Evolutionary conservation across 1,139 yeast species (phyloP).

Genomic region (Magnusiomyces tetraspermus): DNA sequence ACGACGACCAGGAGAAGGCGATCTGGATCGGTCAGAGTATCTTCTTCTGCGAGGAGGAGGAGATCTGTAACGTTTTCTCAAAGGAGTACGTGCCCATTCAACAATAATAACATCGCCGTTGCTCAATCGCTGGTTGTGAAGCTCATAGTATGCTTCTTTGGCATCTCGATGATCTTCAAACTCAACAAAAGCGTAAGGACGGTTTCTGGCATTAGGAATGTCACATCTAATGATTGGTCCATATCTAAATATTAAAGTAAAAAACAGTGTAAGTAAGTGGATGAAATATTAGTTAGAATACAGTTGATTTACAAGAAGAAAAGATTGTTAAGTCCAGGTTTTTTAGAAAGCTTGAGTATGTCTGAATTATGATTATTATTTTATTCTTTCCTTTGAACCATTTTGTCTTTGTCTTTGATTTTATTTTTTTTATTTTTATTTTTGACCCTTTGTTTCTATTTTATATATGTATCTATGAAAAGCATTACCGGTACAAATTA

Average conservation of each 20-base stretch:
- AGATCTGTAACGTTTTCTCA: slow-evolving; percentile 7
- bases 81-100: slow-evolving; percentile 20
- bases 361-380: too few species aligned
- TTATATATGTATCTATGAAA: neutral
- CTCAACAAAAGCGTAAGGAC: slow-evolving; percentile 64
- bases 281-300: neutral
- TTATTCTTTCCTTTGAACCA: too few species aligned
- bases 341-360: too few species aligned
- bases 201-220: slow-evolving; percentile 60
- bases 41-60: slow-evolving; percentile 5
- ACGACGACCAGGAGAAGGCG: neutral
- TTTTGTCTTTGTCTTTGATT: neutral
- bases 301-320: too few species aligned
- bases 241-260: slow-evolving; percentile 33
- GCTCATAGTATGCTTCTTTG: slow-evolving; percentile 46
- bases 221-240: slow-evolving; percentile 60
- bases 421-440: neutral
- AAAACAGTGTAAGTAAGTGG: neutral
- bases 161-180: slow-evolving; percentile 52
- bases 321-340: too few species aligned
- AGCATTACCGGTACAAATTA: too few species aligned
- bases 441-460: neutral
- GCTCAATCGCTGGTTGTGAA: slow-evolving; percentile 32
- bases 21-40: neutral
- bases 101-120: slow-evolving; percentile 24